Evolutionary conservation across 805 yeast species (phyloP).

Genomic region (Candida adriatica): DNA sequence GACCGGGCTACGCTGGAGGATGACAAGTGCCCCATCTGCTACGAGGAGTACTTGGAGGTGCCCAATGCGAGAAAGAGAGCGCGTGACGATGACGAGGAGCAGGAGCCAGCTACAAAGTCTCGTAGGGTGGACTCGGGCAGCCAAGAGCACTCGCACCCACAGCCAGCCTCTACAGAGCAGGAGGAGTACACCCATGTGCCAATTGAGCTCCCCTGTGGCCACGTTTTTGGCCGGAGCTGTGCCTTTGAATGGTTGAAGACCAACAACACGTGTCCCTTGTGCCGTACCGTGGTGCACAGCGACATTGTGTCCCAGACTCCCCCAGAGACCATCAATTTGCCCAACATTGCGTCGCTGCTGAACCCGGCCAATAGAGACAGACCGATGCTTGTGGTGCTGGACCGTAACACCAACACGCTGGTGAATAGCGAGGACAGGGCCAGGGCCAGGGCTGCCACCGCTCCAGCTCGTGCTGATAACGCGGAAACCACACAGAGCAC

Average conservation of each 20-base stretch:
- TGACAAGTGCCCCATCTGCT: slow-evolving; percentile 56
- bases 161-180: neutral
- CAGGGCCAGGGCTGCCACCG: neutral
- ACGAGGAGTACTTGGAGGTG: slow-evolving; percentile 35
- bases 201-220: slow-evolving; percentile 75
- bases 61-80: slow-evolving; percentile 10
- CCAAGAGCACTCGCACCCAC: neutral
- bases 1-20: slow-evolving; percentile 27
- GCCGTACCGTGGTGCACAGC: slow-evolving; percentile 44
- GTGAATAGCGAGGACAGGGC: neutral
- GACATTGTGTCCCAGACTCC: slow-evolving; percentile 7
- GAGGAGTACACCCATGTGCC: slow-evolving; percentile 52
- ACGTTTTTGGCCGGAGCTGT: slow-evolving; percentile 82
- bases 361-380: slow-evolving; percentile 11
- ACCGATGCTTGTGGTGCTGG: slow-evolving; percentile 16
- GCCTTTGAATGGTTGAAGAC: slow-evolving; percentile 71
- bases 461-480: neutral
- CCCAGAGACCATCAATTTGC: slow-evolving; percentile 18
- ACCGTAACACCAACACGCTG: slow-evolving; percentile 14
- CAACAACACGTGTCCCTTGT: slow-evolving; percentile 60
- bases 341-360: slow-evolving; percentile 12
- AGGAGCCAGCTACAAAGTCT: slow-evolving; percentile 1
- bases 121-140: neutral
- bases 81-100: slow-evolving; percentile 17
- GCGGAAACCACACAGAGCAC: neutral